Evolutionary conservation across 2,329 filamentous ascomycete species (phyloP).

Genomic region (Nothophaeocryptopus gaeumannii): DNA sequence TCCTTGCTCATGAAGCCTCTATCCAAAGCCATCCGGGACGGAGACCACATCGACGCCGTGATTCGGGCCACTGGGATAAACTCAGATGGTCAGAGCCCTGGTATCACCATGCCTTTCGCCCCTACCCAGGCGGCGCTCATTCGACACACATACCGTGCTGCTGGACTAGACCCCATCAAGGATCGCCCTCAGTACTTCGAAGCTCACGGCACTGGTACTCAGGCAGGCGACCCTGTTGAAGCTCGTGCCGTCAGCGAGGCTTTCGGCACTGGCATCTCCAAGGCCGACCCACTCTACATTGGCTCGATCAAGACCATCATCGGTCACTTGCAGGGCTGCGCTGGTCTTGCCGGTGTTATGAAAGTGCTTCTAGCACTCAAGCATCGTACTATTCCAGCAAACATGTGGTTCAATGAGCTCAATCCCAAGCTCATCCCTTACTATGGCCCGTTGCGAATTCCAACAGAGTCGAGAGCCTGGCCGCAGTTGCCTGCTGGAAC

Average conservation of each 20-base stretch:
- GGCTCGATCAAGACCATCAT: conserved; percentile 35
- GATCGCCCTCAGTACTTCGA: conserved; percentile 33
- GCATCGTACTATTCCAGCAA: conserved; percentile 3
- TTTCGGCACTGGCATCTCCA: conserved; percentile 1
- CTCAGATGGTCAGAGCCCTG: conserved; percentile 36
- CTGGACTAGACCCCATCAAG: conserved; percentile 45
- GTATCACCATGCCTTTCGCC: conserved; percentile 32
- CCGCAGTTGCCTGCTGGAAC: neutral
- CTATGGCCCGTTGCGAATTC: conserved; percentile 17
- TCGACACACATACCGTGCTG: conserved; percentile 49
- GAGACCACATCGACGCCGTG: conserved; percentile 33
- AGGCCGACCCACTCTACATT: conserved; percentile 18
- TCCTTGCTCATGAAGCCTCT: conserved; percentile 32
- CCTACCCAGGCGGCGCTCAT: conserved; percentile 40
- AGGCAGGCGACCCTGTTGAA: conserved; percentile 17
- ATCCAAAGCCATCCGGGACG: conserved; percentile 14
- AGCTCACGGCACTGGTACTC: conserved; percentile 30
- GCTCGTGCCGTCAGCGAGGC: conserved; percentile 6
- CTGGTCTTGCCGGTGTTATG: conserved; percentile 50
- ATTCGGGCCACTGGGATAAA: conserved; percentile 38
- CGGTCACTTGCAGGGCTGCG: conserved; percentile 52
- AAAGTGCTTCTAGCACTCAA: conserved; percentile 26
- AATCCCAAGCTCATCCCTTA: conserved; percentile 30
- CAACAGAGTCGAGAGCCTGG: conserved; percentile 7
- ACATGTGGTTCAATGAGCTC: conserved; percentile 25